Evolutionary conservation across 2,329 filamentous ascomycete genomes (phyloP).

Genomic region (Fusarium liriodendri): DNA sequence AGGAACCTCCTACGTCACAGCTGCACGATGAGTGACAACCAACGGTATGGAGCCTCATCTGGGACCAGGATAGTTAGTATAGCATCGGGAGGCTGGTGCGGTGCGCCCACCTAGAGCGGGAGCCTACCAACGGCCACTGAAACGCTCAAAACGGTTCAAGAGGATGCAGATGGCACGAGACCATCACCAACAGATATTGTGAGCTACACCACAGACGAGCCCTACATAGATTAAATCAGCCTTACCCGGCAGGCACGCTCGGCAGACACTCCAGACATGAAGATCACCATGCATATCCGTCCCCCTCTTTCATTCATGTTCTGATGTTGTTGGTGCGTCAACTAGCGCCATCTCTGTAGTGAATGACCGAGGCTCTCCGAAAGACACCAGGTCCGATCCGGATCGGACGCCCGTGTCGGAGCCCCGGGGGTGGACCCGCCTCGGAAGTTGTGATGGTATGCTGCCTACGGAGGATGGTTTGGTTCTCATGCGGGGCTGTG

Average conservation of each 20-base stretch:
- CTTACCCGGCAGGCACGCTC: neutral
- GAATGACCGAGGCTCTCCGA: constrained; percentile 30
- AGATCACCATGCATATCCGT: neutral
- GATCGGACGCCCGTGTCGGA: constrained; percentile 36
- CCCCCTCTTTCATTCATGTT: neutral
- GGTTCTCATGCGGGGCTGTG: constrained; percentile 30
- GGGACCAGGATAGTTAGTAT: constrained; percentile 11
- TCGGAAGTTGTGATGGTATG: constrained; percentile 30
- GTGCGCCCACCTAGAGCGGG: neutral
- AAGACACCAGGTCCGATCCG: constrained; percentile 17
- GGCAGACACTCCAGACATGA: neutral
- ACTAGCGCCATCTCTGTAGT: constrained; percentile 6
- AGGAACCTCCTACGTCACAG: constrained; percentile 37
- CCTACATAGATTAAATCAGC: neutral
- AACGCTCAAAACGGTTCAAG: neutral
- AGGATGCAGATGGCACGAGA: neutral
- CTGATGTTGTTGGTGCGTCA: constrained; percentile 9
- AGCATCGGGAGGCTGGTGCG: neutral
- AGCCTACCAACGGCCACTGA: neutral
- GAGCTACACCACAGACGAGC: neutral
- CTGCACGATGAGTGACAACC: constrained; percentile 26
- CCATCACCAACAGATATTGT: constrained; percentile 2
- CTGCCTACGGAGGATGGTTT: constrained; percentile 22
- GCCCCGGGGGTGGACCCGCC: constrained; percentile 35
- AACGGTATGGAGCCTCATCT: constrained; percentile 28